Base-by-base conservation (phyloP, 2,329 filamentous ascomycete genomes). In the Ceratocystiopsis minuta region DNA sequence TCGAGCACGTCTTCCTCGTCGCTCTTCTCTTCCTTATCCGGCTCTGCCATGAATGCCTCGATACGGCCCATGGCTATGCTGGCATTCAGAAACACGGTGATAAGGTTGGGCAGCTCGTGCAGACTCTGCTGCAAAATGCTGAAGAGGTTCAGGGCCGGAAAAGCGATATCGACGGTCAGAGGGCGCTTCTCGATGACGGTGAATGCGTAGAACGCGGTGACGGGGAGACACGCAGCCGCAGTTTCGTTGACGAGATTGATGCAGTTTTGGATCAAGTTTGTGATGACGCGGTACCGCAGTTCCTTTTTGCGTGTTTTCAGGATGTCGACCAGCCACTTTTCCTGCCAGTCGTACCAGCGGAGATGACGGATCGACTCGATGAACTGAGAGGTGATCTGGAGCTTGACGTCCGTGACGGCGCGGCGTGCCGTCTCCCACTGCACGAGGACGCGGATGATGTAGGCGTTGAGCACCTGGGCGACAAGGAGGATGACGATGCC, bases 41-140 rank as follows among this genome's bases (percentile, higher is more conserved):
- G 83, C 56, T 94, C 86, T 1, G 66, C 63, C 83, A 94, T 92
- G 60, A 92, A 94, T 17, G 72, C 69, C 52, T 93, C 81, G 16
- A 94, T 84, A 49, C 86, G 78, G 10, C 72, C 74, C 47, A 93
- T 74, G 0, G 86, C 80, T 16, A 94, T 78, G n/a, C 72, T 77
- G 0, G 85, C 82, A 51, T 93, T 92, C 49, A 92, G 68, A 5
- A 88, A 60, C 0, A 79, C 72, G 0, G 80, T 85, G 36, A 92
- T 75, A 11, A 93, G 62, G 28, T 72, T 66, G 2, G 87, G 87
- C 0, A 92, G 60, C 41, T 86, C 80, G 43, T 78, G 75, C 39
- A 94, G 62, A 46, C 76, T 82, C 1, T 62, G 65, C 51, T 88
- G 80, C 12, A 94, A 63, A 63, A 88, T 74, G 1, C 65, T 64